A percentile compares a stretch with the other conserved stretches of the same genome.
These are phyloP conservation scores for Sequoiadendron giganteum DNA, from an alignment of 75 land plant genomes.

Conservation along the genomic window DNA sequence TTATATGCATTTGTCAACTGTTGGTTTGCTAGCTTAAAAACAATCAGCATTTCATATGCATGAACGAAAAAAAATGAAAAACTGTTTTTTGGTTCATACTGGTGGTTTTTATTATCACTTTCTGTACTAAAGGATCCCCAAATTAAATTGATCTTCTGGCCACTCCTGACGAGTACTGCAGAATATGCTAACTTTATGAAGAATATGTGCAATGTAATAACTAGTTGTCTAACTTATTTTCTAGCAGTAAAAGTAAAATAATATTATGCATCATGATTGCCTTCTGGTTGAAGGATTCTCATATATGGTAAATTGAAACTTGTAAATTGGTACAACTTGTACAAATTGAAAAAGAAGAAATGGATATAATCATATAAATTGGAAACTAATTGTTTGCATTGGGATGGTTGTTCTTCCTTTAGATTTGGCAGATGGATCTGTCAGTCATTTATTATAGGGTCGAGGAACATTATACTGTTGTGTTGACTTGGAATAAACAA, in stretches of 20 bases:
- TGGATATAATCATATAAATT: slow-evolving; percentile 94
- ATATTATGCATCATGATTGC: slow-evolving; percentile 35
- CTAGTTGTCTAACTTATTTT: slow-evolving; percentile 30
- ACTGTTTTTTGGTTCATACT: too few relatives aligned
- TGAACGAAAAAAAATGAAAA: too few relatives aligned
- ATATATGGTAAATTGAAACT: slow-evolving; percentile 41
- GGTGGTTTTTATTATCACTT: slow-evolving; percentile 29
- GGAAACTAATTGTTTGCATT: slow-evolving; percentile 93
- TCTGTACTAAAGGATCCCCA: slow-evolving; percentile 35
- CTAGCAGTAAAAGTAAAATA: slow-evolving; percentile 44
- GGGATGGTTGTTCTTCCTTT: slow-evolving; percentile 85
- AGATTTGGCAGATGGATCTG: slow-evolving; percentile 94
- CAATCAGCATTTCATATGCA: too few relatives aligned
- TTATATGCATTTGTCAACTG: too few relatives aligned
- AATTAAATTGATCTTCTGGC: slow-evolving; percentile 35
- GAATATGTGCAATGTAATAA: slow-evolving; percentile 13
- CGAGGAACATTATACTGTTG: slow-evolving; percentile 79
- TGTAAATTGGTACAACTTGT: slow-evolving; percentile 51
- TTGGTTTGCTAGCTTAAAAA: too few relatives aligned
- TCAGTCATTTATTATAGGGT: slow-evolving; percentile 80
- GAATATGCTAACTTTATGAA: slow-evolving; percentile 44
- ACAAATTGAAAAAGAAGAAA: slow-evolving; percentile 51
- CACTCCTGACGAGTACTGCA: slow-evolving; percentile 44
- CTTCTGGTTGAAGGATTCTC: slow-evolving; percentile 49
- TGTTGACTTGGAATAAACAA: slow-evolving; percentile 89